phyloP scores from a whole-genome alignment of 495 filamentous ascomycete genomes.

The Pyronema omphalodes region DNA sequence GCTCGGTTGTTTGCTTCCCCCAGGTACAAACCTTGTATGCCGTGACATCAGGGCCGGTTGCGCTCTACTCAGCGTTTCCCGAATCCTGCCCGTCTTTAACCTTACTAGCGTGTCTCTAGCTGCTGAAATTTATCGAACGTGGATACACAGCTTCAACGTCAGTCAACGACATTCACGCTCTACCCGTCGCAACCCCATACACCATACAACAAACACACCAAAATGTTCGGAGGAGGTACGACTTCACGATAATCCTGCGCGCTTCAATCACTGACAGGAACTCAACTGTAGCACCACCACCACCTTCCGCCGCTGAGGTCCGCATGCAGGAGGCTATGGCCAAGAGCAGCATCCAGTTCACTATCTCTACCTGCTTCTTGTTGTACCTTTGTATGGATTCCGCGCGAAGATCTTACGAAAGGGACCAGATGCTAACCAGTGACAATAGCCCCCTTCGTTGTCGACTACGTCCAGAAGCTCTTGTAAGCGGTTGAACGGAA shows the following conservation, averaged over 20 bases:
- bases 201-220: constrained; percentile 9
- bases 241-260: neutral
- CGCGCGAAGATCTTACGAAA: neutral
- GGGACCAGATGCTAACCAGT: constrained; percentile 3
- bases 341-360: constrained; percentile 42
- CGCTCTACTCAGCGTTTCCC: too few species aligned
- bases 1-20: too few species aligned
- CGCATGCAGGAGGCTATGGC: constrained; percentile 53
- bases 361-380: constrained; percentile 41
- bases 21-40: too few species aligned
- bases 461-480: constrained; percentile 59
- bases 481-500: constrained; percentile 33
- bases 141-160: neutral
- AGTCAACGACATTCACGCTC: neutral
- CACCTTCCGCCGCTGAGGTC: constrained; percentile 34
- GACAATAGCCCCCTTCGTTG: constrained; percentile 53
- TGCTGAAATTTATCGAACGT: neutral
- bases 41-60: too few species aligned
- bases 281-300: constrained; percentile 29
- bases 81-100: neutral
- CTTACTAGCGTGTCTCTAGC: neutral
- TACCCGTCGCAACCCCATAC: neutral
- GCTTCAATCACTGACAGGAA: neutral
- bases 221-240: constrained; percentile 34
- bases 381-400: constrained; percentile 59